phyloP scores from a whole-genome alignment of 495 filamentous ascomycete species.

The Penicillium cinerascens region DNA sequence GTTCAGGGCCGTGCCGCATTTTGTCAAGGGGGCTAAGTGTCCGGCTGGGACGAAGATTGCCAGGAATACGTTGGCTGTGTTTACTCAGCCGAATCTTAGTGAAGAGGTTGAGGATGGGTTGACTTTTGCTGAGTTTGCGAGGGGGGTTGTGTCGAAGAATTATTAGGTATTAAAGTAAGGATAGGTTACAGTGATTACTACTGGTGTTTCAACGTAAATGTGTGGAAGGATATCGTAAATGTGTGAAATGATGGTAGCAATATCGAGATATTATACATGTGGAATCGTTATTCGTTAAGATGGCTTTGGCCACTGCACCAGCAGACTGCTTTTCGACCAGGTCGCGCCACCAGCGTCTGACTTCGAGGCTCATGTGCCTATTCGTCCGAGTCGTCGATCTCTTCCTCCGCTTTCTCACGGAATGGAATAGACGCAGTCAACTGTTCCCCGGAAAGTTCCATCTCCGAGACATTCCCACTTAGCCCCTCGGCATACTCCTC shows the following conservation, averaged over 20 bases:
- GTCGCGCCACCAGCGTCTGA: too few species aligned
- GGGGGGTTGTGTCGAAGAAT: slow-evolving; percentile 77
- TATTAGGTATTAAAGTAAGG: slow-evolving; percentile 34
- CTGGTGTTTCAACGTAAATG: too few species aligned
- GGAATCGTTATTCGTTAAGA: neutral
- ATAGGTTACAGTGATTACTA: too few species aligned
- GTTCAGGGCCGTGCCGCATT: slow-evolving; percentile 95
- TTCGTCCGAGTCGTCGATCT: neutral
- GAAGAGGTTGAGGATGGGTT: slow-evolving; percentile 74
- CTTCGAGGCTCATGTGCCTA: neutral
- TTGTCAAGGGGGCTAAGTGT: slow-evolving; percentile 67
- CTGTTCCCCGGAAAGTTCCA: slow-evolving; percentile 2
- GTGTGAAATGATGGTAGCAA: neutral
- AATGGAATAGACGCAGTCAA: slow-evolving; percentile 5
- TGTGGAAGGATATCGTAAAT: neutral
- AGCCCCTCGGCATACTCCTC: neutral
- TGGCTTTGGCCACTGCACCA: neutral
- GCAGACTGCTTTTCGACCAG: neutral
- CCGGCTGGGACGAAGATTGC: slow-evolving; percentile 54
- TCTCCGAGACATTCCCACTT: slow-evolving; percentile 2
- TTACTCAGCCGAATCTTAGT: slow-evolving; percentile 91
- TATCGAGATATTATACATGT: neutral
- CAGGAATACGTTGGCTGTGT: slow-evolving; percentile 92
- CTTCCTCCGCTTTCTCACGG: slow-evolving; percentile 6
- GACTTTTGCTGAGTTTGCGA: slow-evolving; percentile 85